Base-by-base conservation (phyloP, 495 filamentous ascomycete genomes). In the Tuber magnatum region DNA sequence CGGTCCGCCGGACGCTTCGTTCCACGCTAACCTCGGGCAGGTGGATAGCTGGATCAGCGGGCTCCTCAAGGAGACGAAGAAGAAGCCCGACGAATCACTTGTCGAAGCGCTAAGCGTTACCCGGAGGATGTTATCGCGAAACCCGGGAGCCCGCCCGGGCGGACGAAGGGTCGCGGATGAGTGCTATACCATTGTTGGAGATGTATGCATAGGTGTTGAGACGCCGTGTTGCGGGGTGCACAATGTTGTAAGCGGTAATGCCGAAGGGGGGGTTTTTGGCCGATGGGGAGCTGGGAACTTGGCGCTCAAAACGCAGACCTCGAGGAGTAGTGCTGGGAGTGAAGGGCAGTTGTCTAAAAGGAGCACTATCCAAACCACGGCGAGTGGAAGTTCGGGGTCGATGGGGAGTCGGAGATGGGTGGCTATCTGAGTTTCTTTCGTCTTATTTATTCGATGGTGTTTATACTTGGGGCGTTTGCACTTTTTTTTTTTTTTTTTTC, bases 11-110 rank as follows among this genome's bases (percentile, higher is more conserved):
- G 92, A 97, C 80, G 88, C 91, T 1, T 93, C 91, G 0, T 98
- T 94, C 84, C 94, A 97, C 82, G 89, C 89, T 40, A 95, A 97
- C 79, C 84, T 91, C 0, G 88, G 87, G 22, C 92, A 94, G 81
- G 88, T 97, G 1, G 88, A 90, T 69, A 88, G 86, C 24, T 97
- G 94, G 94, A 92, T 94, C 82, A 86, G 86, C 0, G 83, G 86
- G 16, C 84, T 97, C 0, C 88, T 89, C 68, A 89, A 89, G 70
- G 90, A 93, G 40, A 89, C 91, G 38, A 82, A 86, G 61, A 91
- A 92, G 82, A 90, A 89, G 81, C 83, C 90, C 69, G 90, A 92
- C 65, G 77, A 77, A 10, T 78, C 81, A 0, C 86, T 87, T 65
- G 80, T 81, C 46, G 85, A 84, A 6, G 83, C 85, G 16, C 78